phyloP scores from a whole-genome alignment of 371 early-diverging fungal genomes.

The Mucor sp. region DNA sequence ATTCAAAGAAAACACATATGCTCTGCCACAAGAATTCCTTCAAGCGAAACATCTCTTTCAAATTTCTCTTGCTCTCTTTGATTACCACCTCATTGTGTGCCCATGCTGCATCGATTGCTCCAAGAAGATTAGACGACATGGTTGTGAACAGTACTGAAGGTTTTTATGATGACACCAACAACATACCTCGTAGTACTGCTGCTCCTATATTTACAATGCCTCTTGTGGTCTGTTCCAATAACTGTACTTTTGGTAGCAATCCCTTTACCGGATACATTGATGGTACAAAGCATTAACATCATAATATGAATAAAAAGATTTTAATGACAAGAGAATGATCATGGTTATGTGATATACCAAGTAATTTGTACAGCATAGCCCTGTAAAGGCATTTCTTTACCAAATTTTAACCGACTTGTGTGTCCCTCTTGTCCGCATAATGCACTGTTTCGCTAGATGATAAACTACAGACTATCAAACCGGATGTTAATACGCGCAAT shows the following conservation, averaged over 20 bases:
- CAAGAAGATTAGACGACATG: not conserved
- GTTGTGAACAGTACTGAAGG: not conserved
- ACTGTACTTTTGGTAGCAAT: not conserved
- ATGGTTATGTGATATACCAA: too few species aligned
- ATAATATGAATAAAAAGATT: too few species aligned
- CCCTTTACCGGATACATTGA: not conserved
- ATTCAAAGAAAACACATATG: not conserved
- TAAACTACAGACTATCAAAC: too few species aligned
- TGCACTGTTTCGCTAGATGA: too few species aligned
- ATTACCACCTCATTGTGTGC: not conserved
- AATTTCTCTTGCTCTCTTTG: not conserved
- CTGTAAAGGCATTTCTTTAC: too few species aligned
- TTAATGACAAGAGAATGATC: too few species aligned
- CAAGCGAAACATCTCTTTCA: not conserved
- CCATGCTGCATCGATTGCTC: not conserved
- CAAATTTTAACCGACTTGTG: too few species aligned
- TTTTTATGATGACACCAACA: not conserved
- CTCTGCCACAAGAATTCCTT: not conserved
- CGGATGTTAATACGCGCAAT: too few species aligned
- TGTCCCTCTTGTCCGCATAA: too few species aligned
- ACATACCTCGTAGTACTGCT: not conserved
- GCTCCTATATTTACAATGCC: not conserved
- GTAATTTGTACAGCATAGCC: too few species aligned
- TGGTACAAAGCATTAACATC: too few species aligned
- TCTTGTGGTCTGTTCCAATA: not conserved